phyloP scores from a whole-genome alignment of 345 rosid species.

The Microthlaspi erraticum region DNA sequence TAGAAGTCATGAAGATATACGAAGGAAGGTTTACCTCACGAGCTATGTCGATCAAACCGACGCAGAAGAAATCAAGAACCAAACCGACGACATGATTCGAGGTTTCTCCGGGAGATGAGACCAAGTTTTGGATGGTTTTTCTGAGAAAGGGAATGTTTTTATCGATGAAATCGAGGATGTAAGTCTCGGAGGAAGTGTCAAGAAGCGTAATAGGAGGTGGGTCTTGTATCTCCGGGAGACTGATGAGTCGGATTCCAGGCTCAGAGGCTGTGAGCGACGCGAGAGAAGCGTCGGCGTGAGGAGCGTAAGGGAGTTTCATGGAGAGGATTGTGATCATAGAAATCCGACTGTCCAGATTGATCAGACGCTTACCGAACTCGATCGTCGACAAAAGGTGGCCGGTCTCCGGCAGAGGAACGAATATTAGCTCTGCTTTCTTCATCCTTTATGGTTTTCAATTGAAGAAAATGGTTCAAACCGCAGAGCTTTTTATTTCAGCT shows the following conservation, averaged over 20 bases:
- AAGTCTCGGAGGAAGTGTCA: conserved; percentile 45
- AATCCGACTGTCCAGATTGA: conserved; percentile 40
- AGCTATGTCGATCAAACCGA: conserved; percentile 52
- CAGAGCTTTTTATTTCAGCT: not conserved
- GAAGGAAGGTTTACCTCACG: conserved; percentile 55
- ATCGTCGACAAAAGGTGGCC: conserved; percentile 59
- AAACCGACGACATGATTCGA: conserved; percentile 47
- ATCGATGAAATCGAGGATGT: conserved; percentile 38
- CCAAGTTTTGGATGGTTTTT: conserved; percentile 27
- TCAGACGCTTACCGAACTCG: conserved; percentile 55
- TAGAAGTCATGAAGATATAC: conserved; percentile 57
- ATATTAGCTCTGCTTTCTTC: conserved; percentile 38
- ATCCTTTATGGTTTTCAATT: not conserved
- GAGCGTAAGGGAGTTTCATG: conserved; percentile 46
- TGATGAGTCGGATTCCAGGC: conserved; percentile 37
- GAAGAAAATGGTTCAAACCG: not conserved
- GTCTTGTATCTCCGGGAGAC: conserved; percentile 40
- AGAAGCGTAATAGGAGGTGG: conserved; percentile 43
- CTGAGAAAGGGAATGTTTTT: conserved; percentile 20
- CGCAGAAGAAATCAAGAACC: conserved; percentile 60
- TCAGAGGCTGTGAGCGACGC: conserved; percentile 32
- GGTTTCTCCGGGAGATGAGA: conserved; percentile 19
- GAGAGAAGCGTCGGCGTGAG: conserved; percentile 43
- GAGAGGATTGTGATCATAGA: conserved; percentile 41
- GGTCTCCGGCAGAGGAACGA: conserved; percentile 43